Conservation (phyloP, 139 green algal species). For the Nannochloris sp. region DNA sequence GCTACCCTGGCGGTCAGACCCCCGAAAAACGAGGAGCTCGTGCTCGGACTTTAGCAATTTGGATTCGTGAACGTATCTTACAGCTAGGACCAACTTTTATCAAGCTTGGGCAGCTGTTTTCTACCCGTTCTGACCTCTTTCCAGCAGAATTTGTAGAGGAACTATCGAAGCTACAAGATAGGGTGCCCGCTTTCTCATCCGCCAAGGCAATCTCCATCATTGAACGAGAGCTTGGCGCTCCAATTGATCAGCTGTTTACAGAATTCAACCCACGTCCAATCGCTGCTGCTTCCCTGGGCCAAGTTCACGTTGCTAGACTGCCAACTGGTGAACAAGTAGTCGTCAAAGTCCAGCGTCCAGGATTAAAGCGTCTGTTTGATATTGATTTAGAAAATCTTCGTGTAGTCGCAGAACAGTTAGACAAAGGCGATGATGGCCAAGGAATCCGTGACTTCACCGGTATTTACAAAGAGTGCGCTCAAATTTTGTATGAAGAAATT, state of each 20-base stretch:
- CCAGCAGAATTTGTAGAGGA: conserved; percentile 91
- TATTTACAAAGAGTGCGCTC: conserved; percentile 45
- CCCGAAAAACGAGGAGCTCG: conserved; percentile 35
- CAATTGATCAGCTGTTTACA: conserved; percentile 70
- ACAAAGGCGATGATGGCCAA: conserved; percentile 32
- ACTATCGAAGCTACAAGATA: conserved; percentile 94
- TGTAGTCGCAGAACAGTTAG: conserved; percentile 70
- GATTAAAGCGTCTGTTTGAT: conserved; percentile 92
- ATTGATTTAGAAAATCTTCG: conserved; percentile 97
- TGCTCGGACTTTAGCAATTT: conserved; percentile 34
- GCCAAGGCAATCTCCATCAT: conserved; percentile 75
- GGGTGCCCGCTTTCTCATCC: conserved; percentile 87
- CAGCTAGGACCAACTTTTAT: conserved; percentile 89
- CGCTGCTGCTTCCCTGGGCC: conserved; percentile 87
- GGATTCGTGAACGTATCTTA: conserved; percentile 67
- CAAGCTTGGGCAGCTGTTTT: conserved; percentile 93
- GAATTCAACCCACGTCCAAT: conserved; percentile 81
- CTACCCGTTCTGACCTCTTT: conserved; percentile 91
- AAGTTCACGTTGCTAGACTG: conserved; percentile 84
- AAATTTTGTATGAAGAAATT: conserved; percentile 47
- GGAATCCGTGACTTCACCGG: conserved; percentile 33
- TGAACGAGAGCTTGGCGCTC: conserved; percentile 65
- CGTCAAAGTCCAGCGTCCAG: conserved; percentile 97
- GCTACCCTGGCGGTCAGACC: conserved; percentile 46
- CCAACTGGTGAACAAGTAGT: conserved; percentile 74